Evolutionary conservation across 306 rosid genomes (phyloP).

Genomic region (Glycine soja): DNA sequence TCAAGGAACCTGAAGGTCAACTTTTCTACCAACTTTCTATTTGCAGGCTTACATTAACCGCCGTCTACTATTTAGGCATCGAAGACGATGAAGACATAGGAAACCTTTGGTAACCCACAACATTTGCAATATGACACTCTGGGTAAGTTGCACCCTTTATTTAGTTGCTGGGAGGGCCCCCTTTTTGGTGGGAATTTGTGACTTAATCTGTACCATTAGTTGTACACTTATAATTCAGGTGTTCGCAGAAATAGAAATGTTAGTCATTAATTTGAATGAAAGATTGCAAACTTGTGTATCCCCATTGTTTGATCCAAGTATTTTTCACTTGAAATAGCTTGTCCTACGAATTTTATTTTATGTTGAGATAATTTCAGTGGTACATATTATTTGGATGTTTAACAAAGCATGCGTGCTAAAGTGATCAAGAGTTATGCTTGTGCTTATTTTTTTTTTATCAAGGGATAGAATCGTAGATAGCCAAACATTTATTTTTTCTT

Average conservation of each 20-base stretch:
- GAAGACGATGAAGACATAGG: slow-evolving; percentile 67
- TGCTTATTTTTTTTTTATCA: background rate
- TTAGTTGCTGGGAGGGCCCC: slow-evolving; percentile 14
- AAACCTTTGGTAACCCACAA: slow-evolving; percentile 56
- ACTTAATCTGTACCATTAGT: slow-evolving; percentile 44
- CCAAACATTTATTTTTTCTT: background rate
- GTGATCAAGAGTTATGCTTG: background rate
- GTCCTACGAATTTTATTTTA: background rate
- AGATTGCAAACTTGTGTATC: slow-evolving; percentile 13
- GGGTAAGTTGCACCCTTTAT: slow-evolving; percentile 4
- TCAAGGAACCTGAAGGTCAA: slow-evolving; percentile 31
- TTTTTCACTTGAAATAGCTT: slow-evolving; percentile 10
- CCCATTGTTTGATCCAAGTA: slow-evolving; percentile 10
- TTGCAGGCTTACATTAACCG: slow-evolving; percentile 86
- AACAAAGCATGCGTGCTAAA: background rate
- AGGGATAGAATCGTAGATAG: background rate
- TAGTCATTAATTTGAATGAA: slow-evolving; percentile 38
- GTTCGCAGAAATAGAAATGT: slow-evolving; percentile 38
- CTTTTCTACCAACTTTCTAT: slow-evolving; percentile 44
- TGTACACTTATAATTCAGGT: slow-evolving; percentile 39
- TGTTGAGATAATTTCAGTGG: background rate
- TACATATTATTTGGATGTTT: background rate
- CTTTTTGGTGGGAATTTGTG: slow-evolving; percentile 42
- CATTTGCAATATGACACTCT: slow-evolving; percentile 31
- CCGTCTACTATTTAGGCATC: slow-evolving; percentile 69